A percentile compares a stretch with the other conserved stretches of the same genome.
Evolutionary conservation across 176 grass and related monocot species (phyloP).

Genomic region (Echinochloa phyllopogon): DNA sequence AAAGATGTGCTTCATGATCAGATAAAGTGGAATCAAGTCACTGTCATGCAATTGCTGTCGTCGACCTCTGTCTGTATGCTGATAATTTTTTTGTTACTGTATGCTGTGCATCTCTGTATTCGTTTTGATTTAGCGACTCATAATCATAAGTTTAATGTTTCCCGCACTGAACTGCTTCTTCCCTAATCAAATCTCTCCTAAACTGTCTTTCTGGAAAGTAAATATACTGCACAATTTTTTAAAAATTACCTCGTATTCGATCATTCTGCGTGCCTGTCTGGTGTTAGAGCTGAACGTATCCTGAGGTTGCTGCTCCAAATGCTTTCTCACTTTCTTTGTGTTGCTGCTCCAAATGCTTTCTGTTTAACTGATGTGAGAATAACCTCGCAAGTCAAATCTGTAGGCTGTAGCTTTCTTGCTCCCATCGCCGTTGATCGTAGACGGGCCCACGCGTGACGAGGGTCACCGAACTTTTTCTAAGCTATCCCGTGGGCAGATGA

Average conservation of each 20-base stretch:
- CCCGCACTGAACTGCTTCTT: too few species aligned
- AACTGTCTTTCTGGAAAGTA: not conserved
- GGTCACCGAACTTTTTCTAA: conserved; percentile 9
- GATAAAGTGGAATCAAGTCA: conserved; percentile 20
- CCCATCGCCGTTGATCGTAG: not conserved
- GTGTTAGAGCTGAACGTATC: not conserved
- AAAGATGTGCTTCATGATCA: not conserved
- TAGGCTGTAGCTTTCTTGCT: not conserved
- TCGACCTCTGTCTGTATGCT: not conserved
- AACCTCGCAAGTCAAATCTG: not conserved
- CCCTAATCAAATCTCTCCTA: not conserved
- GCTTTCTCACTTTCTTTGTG: too few species aligned
- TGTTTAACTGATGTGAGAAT: too few species aligned
- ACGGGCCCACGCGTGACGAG: not conserved
- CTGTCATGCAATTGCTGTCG: not conserved
- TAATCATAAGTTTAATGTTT: not conserved
- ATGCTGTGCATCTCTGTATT: not conserved
- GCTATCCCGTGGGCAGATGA: conserved; percentile 13
- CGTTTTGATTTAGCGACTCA: not conserved
- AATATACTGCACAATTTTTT: not conserved
- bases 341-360: not conserved
- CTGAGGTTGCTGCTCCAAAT: not conserved
- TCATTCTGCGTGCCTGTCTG: not conserved
- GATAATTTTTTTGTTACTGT: not conserved
- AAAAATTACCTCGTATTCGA: not conserved